These are phyloP conservation scores for Paramecium octaurelia DNA, from an alignment of 73 alveolate genomes.

Conservation along the genomic window DNA sequence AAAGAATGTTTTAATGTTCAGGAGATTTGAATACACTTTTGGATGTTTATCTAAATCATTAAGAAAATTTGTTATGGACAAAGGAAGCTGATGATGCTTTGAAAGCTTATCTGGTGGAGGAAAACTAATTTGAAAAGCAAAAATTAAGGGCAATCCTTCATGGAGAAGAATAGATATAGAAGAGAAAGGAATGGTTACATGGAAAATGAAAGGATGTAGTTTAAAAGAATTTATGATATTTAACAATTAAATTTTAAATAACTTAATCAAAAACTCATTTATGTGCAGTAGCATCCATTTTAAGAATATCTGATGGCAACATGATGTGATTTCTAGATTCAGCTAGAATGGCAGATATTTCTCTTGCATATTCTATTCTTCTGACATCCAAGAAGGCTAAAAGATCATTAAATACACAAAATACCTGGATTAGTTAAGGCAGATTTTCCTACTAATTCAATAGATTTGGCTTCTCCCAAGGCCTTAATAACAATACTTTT, in stretches of 20 bases:
- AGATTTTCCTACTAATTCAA: conserved; percentile 80
- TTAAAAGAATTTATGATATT: background rate
- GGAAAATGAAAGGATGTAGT: background rate
- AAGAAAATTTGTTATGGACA: conserved; percentile 16
- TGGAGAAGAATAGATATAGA: background rate
- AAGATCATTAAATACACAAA: background rate
- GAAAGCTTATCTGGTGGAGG: background rate
- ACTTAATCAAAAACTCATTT: background rate
- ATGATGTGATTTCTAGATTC: conserved; percentile 80
- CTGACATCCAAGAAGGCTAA: conserved; percentile 88
- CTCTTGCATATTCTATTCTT: conserved; percentile 88
- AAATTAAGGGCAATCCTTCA: background rate
- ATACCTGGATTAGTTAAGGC: conserved; percentile 68
- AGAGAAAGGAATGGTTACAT: background rate
- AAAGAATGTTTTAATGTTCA: conserved; percentile 33
- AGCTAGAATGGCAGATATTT: conserved; percentile 77
- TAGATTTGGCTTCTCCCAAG: conserved; percentile 90
- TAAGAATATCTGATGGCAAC: conserved; percentile 77
- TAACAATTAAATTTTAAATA: background rate
- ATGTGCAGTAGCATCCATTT: conserved; percentile 57
- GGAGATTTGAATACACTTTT: background rate
- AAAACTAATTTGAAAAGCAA: background rate
- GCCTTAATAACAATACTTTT: conserved; percentile 89
- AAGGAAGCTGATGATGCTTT: conserved; percentile 40
- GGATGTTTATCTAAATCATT: conserved; percentile 8